These are phyloP conservation scores for Calonectria leucothoes DNA, from an alignment of 2,329 filamentous ascomycete genomes.

Conservation along the genomic window DNA sequence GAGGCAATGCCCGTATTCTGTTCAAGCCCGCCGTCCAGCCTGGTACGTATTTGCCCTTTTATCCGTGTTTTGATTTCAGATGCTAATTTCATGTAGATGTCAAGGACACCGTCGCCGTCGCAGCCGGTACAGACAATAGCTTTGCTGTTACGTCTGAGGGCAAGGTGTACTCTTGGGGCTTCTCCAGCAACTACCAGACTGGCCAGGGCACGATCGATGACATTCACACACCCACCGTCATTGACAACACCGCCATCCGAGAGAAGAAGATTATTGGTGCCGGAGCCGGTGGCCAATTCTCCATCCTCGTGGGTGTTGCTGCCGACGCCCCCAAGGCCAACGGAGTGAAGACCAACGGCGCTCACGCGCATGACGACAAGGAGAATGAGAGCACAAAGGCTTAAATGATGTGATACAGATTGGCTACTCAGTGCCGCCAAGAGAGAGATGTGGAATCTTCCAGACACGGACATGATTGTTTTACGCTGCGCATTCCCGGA, in stretches of 20 bases:
- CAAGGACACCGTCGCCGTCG: conserved; percentile 65
- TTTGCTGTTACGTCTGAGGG: conserved; percentile 78
- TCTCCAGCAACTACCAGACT: conserved; percentile 83
- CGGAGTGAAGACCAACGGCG: conserved; percentile 41
- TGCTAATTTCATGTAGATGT: conserved; percentile 47
- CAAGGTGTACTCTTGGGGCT: conserved; percentile 83
- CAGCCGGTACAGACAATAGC: conserved; percentile 78
- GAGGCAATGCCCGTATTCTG: conserved; percentile 73
- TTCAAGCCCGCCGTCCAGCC: conserved; percentile 54
- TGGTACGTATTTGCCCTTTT: conserved; percentile 50
- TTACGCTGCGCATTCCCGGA: conserved; percentile 12
- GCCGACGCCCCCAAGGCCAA: conserved; percentile 45
- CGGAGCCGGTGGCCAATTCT: conserved; percentile 91
- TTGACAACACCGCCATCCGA: conserved; percentile 86
- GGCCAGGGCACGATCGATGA: conserved; percentile 84
- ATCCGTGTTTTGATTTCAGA: neutral
- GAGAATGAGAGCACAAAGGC: conserved; percentile 26
- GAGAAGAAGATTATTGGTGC: conserved; percentile 80
- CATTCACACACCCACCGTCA: conserved; percentile 78
- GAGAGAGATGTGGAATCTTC: neutral
- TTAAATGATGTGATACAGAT: conserved; percentile 5
- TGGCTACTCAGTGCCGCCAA: neutral
- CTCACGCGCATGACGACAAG: conserved; percentile 29
- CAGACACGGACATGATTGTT: conserved; percentile 7
- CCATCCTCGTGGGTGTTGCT: conserved; percentile 66